phyloP scores from a whole-genome alignment of 768 basidiomycete genomes.

The Kwoniella europaea region DNA sequence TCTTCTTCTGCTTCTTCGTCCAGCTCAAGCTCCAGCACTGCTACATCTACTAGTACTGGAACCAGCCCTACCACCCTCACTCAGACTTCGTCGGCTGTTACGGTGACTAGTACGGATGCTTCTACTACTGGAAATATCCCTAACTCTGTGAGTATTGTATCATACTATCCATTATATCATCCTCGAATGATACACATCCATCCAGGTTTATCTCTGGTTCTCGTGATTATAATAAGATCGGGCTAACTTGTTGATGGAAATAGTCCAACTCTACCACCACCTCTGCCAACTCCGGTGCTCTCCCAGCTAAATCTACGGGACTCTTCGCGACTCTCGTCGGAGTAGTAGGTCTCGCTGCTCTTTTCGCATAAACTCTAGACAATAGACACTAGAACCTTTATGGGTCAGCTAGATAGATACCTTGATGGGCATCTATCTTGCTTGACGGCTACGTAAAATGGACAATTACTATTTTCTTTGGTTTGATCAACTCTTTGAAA shows the following conservation, averaged over 20 bases:
- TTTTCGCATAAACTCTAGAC: background rate
- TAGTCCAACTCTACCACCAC: conserved; percentile 12
- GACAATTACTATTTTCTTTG: conserved; percentile 6
- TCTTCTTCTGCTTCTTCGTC: conserved; percentile 44
- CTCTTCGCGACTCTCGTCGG: conserved; percentile 15
- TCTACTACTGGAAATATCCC: conserved; percentile 21
- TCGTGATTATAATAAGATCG: too few relatives aligned
- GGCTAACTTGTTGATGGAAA: background rate
- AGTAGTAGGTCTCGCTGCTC: conserved; percentile 16
- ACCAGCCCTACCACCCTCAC: conserved; percentile 20
- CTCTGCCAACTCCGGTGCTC: conserved; percentile 8
- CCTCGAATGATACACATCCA: too few relatives aligned
- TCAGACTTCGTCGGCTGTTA: conserved; percentile 12
- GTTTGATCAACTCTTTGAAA: too few relatives aligned
- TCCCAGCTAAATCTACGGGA: background rate
- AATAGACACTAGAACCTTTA: too few relatives aligned
- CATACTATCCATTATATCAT: background rate
- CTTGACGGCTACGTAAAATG: background rate
- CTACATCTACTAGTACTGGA: background rate
- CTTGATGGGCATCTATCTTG: background rate
- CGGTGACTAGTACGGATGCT: conserved; percentile 14
- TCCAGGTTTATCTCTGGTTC: too few relatives aligned
- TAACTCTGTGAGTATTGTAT: conserved; percentile 17
- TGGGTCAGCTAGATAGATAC: too few relatives aligned
- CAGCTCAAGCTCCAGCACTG: conserved; percentile 1